Conservation (phyloP, 2,329 filamentous ascomycete species). For the Fusarium sp. region DNA sequence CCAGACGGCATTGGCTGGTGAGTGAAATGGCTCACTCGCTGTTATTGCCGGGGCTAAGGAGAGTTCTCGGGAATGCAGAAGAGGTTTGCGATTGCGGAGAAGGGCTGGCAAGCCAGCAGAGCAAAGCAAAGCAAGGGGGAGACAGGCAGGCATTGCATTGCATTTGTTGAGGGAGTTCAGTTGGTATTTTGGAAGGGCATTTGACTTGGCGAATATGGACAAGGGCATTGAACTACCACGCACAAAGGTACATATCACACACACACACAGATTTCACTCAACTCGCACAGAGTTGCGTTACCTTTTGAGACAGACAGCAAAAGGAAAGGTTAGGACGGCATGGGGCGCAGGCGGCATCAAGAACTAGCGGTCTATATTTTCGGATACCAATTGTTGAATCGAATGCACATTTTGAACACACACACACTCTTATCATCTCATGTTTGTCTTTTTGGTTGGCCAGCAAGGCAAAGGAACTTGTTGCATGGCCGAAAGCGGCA, state of each 20-base stretch:
- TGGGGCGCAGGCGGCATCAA: conserved; percentile 31
- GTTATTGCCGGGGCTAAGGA: conserved; percentile 25
- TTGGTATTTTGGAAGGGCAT: conserved; percentile 18
- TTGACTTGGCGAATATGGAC: conserved; percentile 15
- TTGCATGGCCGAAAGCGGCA: conserved; percentile 23
- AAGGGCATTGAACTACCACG: conserved; percentile 1
- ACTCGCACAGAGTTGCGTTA: background rate
- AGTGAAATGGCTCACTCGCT: conserved; percentile 29
- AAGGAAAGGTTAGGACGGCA: background rate
- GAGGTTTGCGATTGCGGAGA: conserved; percentile 11
- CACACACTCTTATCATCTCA: background rate
- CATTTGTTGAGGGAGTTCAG: conserved; percentile 33
- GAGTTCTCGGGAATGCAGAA: conserved; percentile 8
- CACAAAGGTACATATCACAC: conserved; percentile 17
- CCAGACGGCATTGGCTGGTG: conserved; percentile 17
- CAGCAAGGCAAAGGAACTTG: background rate
- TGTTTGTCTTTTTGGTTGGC: background rate
- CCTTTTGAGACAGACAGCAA: conserved; percentile 18
- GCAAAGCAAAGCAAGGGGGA: background rate
- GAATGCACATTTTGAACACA: conserved; percentile 15
- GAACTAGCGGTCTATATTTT: conserved; percentile 34
- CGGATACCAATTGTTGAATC: conserved; percentile 39
- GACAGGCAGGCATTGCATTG: conserved; percentile 9
- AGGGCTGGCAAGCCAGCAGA: conserved; percentile 17
- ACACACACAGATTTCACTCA: conserved; percentile 23